Base-by-base conservation (phyloP, 2,329 filamentous ascomycete species). In the Magnaporthiopsis incrustans region DNA sequence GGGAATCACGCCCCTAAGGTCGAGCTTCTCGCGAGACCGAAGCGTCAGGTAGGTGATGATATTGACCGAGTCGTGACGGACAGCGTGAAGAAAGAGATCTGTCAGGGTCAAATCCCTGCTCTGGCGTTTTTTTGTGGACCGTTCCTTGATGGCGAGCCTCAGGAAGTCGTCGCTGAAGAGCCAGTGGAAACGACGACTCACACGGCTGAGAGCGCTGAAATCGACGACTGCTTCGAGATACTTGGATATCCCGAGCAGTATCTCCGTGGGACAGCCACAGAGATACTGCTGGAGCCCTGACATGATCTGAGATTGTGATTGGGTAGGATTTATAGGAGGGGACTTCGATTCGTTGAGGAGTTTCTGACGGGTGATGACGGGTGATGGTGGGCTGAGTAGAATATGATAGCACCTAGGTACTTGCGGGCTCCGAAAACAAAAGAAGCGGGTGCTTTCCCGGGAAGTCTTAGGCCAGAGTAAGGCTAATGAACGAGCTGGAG, bases 1-100 rank as follows among this genome's bases (percentile, higher is more conserved):
- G 10, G 61, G 61, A 8, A 62, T 57, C 25, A 57, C 32, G 30
- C 61, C 53, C 11, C 27, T 56, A 11, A 50, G 27, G 4, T 30
- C 26, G 25, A 57, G 53, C 2, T 33, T n/a, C 30, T 32, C 50
- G 61, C 35, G 22, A 61, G n/a, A 30, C 27, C 50, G 32, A 27
- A 25, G 30, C 4, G 33, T 50, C 14, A 63, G 50, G 30, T 35
- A 58, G 25, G n/a, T 14, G 32, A 63, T 27, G 27, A 63, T 25
- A 6, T 57, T 33, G 27, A 59, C 56, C 6, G 61, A 63, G 56
- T 63, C 61, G 61, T 27, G 25, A 15, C 61, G 53, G 18, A 63
- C 61, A 3, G 30, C 61, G 33, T 63, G 53, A n/a, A 30, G 57
- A 32, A 63, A 63, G n/a, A 63, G 53, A 14, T 38, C 58, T 12